These are phyloP conservation scores for Quercus rubra DNA, from an alignment of 306 rosid genomes.

Conservation along the genomic window DNA sequence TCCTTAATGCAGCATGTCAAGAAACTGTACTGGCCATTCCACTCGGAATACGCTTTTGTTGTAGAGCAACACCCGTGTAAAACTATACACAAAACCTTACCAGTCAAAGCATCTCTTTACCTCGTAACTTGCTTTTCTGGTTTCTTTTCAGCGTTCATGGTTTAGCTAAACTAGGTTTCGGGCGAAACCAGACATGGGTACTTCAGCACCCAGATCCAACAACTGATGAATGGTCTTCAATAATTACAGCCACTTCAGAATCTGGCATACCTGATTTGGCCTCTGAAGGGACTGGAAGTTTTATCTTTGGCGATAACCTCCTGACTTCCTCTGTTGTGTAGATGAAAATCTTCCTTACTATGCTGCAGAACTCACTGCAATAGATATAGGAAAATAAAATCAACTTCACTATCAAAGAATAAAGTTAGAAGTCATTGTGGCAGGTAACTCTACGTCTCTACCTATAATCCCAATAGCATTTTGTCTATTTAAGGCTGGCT, in stretches of 20 bases:
- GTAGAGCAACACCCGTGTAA: neutral
- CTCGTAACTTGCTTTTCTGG: slow-evolving; percentile 16
- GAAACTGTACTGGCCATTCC: slow-evolving; percentile 12
- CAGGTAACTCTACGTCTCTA: neutral
- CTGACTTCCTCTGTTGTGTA: slow-evolving; percentile 87
- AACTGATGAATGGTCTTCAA: slow-evolving; percentile 72
- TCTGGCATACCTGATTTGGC: slow-evolving; percentile 58
- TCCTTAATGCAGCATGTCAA: slow-evolving; percentile 15
- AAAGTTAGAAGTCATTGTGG: neutral
- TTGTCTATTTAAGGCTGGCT: neutral
- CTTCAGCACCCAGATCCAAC: slow-evolving; percentile 65
- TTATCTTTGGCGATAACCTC: slow-evolving; percentile 82
- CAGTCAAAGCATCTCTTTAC: neutral
- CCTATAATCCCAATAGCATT: neutral
- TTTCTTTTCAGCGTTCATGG: slow-evolving; percentile 31
- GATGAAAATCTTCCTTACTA: slow-evolving; percentile 89
- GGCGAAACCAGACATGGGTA: slow-evolving; percentile 2
- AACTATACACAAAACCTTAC: slow-evolving; percentile 18
- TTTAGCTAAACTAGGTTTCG: slow-evolving; percentile 20
- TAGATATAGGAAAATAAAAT: neutral
- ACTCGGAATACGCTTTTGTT: neutral
- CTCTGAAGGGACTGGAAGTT: slow-evolving; percentile 52
- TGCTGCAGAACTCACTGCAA: slow-evolving; percentile 91
- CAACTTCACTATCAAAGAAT: neutral
- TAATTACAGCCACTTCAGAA: slow-evolving; percentile 58